Evolutionary conservation across 1,139 yeast genomes (phyloP), one percentile per base, ranked within the genome.

Genomic region (Fermentozyma sake): DNA sequence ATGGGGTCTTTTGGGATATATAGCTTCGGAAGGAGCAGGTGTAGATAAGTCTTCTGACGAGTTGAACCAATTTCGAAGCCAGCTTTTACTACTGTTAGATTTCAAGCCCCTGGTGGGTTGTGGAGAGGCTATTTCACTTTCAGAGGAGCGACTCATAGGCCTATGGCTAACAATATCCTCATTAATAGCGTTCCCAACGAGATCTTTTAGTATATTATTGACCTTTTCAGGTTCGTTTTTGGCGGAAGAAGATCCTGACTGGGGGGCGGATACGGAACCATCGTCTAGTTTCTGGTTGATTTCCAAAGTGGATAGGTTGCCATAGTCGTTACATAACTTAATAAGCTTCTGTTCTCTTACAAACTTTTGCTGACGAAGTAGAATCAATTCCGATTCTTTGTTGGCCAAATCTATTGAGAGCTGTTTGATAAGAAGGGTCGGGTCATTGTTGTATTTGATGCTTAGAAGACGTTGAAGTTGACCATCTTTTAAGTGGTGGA

Each of bases 391-490:
- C 3, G 68, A 56, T 34, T 73, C 77, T 23, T 72, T 59, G 21
- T 58, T 55, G 1, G 75, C 70, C 32, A 74, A 44, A 34, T 73
- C 79, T 1, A 58, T 41, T 0, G 76, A 69, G 16, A 73, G 48
- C 40, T 72, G 79, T 19, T 68, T 55, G 4, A 72, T 59, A 15
- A 72, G 56, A 2, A 50, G 47, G 5, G 58, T 47, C 0, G 72
- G 61, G 13, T 76, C 73, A 30, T 61, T 43, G 23, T 44, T 39
- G 33, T 52, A 58, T 33, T 55, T 55, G n/a, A 51, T 29, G 9
- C 35, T 33, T 4, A 58, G 38, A 8, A 59, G 55, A 15, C 64
- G 50, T 3, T 46, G 45, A 5, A 72, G 55, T 30, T 68, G 61
- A 8, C 24, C 28, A 7, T 37, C 40, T 7, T 36, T 29, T 18